Evolutionary conservation across 1,284 basidiomycete genomes (phyloP), one percentile per base, ranked within the genome.

Genomic region (Phenoliferia sp.): DNA sequence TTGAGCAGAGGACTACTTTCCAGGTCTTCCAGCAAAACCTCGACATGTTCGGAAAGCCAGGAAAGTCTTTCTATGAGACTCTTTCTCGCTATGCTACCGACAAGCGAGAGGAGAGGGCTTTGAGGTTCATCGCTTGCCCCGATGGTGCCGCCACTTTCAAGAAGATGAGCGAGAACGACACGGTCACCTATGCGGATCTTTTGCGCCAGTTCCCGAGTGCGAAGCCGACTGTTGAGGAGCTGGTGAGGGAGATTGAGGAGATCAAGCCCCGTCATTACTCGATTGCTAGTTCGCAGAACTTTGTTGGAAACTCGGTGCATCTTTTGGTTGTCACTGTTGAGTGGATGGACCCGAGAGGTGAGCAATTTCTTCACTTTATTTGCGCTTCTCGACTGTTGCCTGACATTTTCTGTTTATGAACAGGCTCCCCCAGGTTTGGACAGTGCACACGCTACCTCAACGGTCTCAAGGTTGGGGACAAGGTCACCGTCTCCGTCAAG

Each of bases 201-300:
- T 81, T 99, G 63, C 83, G 82, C 76, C 85, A 84, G 78, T 98
- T 94, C 81, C 84, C 84, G 52, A 90, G 87, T 69, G 94, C 95
- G 28, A 69, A 84, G 84, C 72, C 90, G 92, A 16, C 84, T 68
- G 55, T 76, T 60, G 75, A 91, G 80, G 85, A 85, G 67, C 84
- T 96, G 59, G 67, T 77, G 9, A 71, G 90, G 9, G 92, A 98
- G 79, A 95, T 81, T 28, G 77, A 80, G 69, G 74, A 75, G 61
- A 81, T 94, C 83, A 94, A 97, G 81, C 94, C 95, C 7, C 85
- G 96, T 74, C 96, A 99, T 81, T 99, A 99, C 81, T 95, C 92
- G 80, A 99, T 99, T 76, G 95, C 95, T 32, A 94, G 90, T 73
- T 87, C 92, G 36, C 94, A 99, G 80, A 89, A 88, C 74, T 94